Conservation (phyloP, 176 grass and related monocot genomes). For the Luzula sylvatica region DNA sequence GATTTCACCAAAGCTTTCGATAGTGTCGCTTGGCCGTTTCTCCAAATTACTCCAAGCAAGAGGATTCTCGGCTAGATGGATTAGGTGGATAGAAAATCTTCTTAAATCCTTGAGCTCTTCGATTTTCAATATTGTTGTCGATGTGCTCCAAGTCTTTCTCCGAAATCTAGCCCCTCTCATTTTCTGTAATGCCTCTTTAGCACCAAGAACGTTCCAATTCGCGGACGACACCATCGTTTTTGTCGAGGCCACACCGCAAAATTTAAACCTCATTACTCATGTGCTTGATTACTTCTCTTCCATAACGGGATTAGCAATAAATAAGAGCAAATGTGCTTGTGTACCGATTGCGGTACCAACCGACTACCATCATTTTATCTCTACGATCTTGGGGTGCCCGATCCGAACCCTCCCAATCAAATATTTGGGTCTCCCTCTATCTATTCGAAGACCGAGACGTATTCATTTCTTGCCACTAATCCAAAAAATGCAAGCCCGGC, state of each 20-base stretch:
- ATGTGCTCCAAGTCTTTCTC: background rate
- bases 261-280: background rate
- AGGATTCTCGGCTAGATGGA: background rate
- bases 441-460: background rate
- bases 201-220: background rate
- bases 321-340: background rate
- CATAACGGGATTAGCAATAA: background rate
- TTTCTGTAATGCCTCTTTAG: background rate
- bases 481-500: background rate
- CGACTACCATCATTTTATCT: background rate
- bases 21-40: background rate
- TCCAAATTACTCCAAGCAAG: background rate
- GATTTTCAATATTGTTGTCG: background rate
- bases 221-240: constrained; percentile 2
- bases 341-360: background rate
- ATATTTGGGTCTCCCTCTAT: constrained; percentile 1
- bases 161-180: background rate
- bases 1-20: background rate
- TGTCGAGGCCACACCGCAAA: background rate
- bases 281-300: background rate
- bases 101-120: background rate
- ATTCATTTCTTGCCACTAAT: background rate
- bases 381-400: background rate
- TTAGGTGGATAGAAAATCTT: background rate
- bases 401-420: background rate